Evolutionary conservation across 2,329 filamentous ascomycete species (phyloP), one percentile per base, ranked within the genome.

Genomic region (Plectosphaerella plurivora): DNA sequence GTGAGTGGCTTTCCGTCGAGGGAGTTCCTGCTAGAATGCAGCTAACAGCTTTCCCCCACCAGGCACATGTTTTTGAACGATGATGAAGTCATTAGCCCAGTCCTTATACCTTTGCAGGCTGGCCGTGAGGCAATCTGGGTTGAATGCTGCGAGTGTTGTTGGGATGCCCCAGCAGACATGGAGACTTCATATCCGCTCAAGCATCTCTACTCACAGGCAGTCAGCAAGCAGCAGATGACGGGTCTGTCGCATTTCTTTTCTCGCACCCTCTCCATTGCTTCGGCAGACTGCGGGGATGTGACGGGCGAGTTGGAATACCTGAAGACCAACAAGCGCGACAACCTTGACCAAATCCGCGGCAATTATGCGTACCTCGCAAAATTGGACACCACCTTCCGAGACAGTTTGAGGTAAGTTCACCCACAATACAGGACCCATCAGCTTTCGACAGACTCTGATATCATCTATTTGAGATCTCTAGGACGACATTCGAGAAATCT

Each of bases 401-500:
- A 51, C 18, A 35, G 22, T 14, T 3, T 51, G 18, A 25, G 35
- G 28, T 12, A 33, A 44, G 36, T 15, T 22, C 35, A 22, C 16
- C 37, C 25, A n/a, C 3, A 37, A n/a, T 9, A 36, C 25, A 4
- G 6, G 18, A 16, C 15, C 25, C 12, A 35, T 28, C 25, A 16
- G 14, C 4, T 35, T 9, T 33, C 22, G n/a, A 11, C 46, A 47
- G 33, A n/a, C 28, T 14, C 37, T 49, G 16, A 49, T 16, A 12
- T 4, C 11, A 16, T 15, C 42, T 14, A 9, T 45, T 16, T 45
- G 16, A 10, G 3, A 3, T 20, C 10, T 45, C 47, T 45, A 51
- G 49, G 18, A n/a, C 20, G 22, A 15, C 10, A 33, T 59, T 60
- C 39, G 51, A 54, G 15, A 36, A 50, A 18, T 37, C 54, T 5